phyloP scores from a whole-genome alignment of 257 asterid genomes.

The Henckelia pumila region DNA sequence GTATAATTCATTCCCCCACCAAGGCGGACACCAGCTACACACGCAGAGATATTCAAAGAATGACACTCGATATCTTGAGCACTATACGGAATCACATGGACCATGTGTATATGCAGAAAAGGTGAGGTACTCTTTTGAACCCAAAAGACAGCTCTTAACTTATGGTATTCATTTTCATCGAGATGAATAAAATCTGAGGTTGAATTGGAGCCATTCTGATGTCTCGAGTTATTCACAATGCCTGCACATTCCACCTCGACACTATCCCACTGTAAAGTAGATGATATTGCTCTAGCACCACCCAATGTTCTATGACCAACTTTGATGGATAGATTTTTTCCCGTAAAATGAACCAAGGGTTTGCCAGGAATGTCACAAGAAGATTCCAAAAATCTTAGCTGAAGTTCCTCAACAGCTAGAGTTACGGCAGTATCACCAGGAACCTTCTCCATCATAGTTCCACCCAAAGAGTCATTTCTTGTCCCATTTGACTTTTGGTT shows the following conservation, averaged over 20 bases:
- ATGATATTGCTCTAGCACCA: slow-evolving; percentile 90
- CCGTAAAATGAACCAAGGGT: slow-evolving; percentile 77
- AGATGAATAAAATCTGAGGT: slow-evolving; percentile 26
- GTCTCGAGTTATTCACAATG: slow-evolving; percentile 38
- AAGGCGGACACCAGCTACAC: slow-evolving; percentile 86
- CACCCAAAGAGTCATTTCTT: slow-evolving; percentile 47
- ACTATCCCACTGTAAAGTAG: slow-evolving; percentile 77
- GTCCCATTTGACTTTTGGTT: slow-evolving; percentile 37
- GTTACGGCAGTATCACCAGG: slow-evolving; percentile 89
- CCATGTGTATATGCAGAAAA: slow-evolving; percentile 62
- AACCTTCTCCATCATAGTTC: slow-evolving; percentile 50
- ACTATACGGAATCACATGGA: slow-evolving; percentile 80
- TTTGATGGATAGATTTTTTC: slow-evolving; percentile 64
- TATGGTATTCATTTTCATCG: slow-evolving; percentile 42
- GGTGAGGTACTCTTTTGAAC: slow-evolving; percentile 71
- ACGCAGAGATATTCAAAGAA: slow-evolving; percentile 76
- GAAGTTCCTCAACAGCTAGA: slow-evolving; percentile 62
- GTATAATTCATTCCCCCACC: slow-evolving; percentile 97
- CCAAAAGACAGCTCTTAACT: slow-evolving; percentile 86
- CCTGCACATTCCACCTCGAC: slow-evolving; percentile 82
- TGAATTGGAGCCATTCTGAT: slow-evolving; percentile 35
- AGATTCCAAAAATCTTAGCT: slow-evolving; percentile 77
- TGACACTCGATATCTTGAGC: slow-evolving; percentile 80
- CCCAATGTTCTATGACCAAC: slow-evolving; percentile 86
- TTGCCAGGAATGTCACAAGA: slow-evolving; percentile 44